Evolutionary conservation across 2,329 filamentous ascomycete genomes (phyloP).

Genomic region (Colletotrichum camelliae): DNA sequence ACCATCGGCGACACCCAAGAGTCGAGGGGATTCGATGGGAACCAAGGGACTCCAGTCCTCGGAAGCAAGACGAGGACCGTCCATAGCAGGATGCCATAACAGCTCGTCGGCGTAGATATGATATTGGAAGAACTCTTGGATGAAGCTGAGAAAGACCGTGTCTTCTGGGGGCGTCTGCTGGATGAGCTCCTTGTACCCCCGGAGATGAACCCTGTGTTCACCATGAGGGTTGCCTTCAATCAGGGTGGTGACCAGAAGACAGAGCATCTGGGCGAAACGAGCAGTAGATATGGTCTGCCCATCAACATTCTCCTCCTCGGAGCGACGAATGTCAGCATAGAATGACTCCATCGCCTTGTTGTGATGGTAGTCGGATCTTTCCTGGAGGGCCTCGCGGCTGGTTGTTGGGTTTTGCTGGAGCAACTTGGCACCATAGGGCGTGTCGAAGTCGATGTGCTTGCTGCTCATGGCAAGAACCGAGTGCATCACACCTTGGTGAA

Average conservation of each 20-base stretch:
- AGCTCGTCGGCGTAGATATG: constrained; percentile 73
- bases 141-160: constrained; percentile 67
- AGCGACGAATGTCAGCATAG: constrained; percentile 49
- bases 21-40: constrained; percentile 53
- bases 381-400: constrained; percentile 49
- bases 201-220: constrained; percentile 80
- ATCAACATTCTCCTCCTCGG: constrained; percentile 46
- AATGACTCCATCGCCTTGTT: constrained; percentile 59
- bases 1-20: constrained; percentile 83
- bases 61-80: constrained; percentile 41
- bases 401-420: constrained; percentile 55
- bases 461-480: constrained; percentile 85
- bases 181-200: constrained; percentile 77
- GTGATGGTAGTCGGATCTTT: constrained; percentile 61
- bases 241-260: constrained; percentile 62
- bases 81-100: constrained; percentile 51
- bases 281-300: constrained; percentile 56
- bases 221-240: constrained; percentile 64
- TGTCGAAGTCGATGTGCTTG: constrained; percentile 71
- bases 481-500: constrained; percentile 86
- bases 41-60: constrained; percentile 49
- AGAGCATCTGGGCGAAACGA: constrained; percentile 68
- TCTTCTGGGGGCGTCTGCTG: constrained; percentile 64
- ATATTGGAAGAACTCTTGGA: constrained; percentile 85
- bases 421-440: constrained; percentile 60